Evolutionary conservation across 192 early-diverging fungal species (phyloP).

Genomic region (Backusella tuberculispora): DNA sequence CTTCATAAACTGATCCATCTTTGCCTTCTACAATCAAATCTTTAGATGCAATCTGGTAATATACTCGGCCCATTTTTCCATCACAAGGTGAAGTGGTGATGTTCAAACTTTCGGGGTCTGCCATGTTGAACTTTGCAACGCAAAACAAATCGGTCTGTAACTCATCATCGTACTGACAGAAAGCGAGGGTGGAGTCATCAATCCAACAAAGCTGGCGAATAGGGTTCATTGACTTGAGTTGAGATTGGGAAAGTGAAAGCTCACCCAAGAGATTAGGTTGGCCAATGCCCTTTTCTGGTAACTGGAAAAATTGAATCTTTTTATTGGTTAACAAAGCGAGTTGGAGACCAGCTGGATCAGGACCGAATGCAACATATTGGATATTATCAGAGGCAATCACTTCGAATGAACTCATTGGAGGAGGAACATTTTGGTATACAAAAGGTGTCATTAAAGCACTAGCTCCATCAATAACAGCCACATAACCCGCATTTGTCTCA

Average conservation of each 20-base stretch:
- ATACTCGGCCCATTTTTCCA: conserved; percentile 41
- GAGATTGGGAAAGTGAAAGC: background rate
- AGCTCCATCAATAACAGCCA: conserved; percentile 81
- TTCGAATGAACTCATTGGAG: conserved; percentile 80
- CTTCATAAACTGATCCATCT: conserved; percentile 47
- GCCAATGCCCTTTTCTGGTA: conserved; percentile 34
- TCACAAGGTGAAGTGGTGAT: conserved; percentile 36
- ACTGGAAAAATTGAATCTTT: conserved; percentile 23
- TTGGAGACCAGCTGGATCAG: conserved; percentile 63
- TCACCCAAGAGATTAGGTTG: background rate
- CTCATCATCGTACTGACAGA: conserved; percentile 53
- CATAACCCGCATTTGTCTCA: conserved; percentile 52
- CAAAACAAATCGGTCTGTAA: conserved; percentile 43
- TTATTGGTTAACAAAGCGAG: conserved; percentile 72
- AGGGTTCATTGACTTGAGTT: background rate
- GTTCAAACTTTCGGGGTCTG: conserved; percentile 31
- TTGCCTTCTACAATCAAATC: conserved; percentile 48
- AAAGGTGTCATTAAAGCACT: conserved; percentile 77
- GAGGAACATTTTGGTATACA: conserved; percentile 84
- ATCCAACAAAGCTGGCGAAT: conserved; percentile 77
- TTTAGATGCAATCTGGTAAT: conserved; percentile 30
- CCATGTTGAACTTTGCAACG: conserved; percentile 46
- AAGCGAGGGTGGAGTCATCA: conserved; percentile 51
- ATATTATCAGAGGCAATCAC: conserved; percentile 47
- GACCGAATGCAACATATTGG: conserved; percentile 67